phyloP scores from a whole-genome alignment of 768 basidiomycete genomes.

The Mycena floridula region DNA sequence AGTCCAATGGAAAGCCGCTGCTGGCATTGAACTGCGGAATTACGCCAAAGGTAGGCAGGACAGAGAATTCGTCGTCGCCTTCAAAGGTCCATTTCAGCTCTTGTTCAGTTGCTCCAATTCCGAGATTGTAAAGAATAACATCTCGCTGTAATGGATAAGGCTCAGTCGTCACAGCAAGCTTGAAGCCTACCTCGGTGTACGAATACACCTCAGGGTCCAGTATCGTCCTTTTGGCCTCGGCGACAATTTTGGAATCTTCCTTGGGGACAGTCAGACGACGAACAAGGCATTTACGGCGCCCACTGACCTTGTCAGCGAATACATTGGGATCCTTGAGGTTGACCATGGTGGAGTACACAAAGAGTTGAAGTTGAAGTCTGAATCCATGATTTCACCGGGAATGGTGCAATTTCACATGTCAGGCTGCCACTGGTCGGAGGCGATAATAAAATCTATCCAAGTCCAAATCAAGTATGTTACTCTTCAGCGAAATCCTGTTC shows the following conservation, averaged over 20 bases:
- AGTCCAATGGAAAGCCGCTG: constrained; percentile 64
- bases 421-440: too few species aligned
- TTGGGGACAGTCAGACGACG: too few species aligned
- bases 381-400: too few species aligned
- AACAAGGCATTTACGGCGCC: too few species aligned
- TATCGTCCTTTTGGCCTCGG: constrained; percentile 66
- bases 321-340: background rate
- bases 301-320: background rate
- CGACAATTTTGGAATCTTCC: constrained; percentile 80
- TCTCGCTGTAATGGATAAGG: constrained; percentile 30
- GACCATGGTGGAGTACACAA: background rate
- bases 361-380: too few species aligned
- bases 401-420: too few species aligned
- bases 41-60: constrained; percentile 92
- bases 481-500: too few species aligned
- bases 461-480: too few species aligned
- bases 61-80: constrained; percentile 77
- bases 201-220: constrained; percentile 53
- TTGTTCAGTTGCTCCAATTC: constrained; percentile 88
- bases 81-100: constrained; percentile 93
- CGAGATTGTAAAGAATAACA: constrained; percentile 92
- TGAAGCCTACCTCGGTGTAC: constrained; percentile 58
- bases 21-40: constrained; percentile 84
- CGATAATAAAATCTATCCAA: too few species aligned
- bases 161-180: background rate